Base-by-base conservation (phyloP, 2,329 filamentous ascomycete genomes). In the Diaporthe sp. region DNA sequence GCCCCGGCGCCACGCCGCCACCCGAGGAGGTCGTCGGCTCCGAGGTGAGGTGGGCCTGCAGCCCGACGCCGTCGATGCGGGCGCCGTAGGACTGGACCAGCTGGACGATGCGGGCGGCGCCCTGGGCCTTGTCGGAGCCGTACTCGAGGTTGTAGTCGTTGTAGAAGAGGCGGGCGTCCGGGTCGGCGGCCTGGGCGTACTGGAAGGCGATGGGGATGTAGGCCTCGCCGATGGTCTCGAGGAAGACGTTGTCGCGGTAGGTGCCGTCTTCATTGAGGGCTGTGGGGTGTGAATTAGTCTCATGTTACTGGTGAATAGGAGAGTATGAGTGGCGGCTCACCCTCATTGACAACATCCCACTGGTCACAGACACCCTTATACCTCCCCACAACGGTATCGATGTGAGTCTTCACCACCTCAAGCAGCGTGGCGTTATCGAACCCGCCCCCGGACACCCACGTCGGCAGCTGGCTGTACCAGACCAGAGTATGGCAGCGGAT, bases 341-440 rank as follows among this genome's bases (percentile, higher is more conserved):
- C 85, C 81, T 90, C 88, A 76, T 90, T 90, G 15, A 90, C 85
- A 0, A 90, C 88, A 72, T 90, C 88, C 88, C 88, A 91, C 51
- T 85, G 84, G 75, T 86, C 86, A 79, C 88, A 88, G 61, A 85
- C 82, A 58, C 86, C 85, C 76, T 84, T 84, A 80, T 86, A 89
- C 77, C 88, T 82, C 12, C 79, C 81, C 1, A 85, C 84, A 37
- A 86, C 86, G 70, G 86, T 83, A 44, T 85, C 86, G 75, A 91
- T 86, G 77, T 90, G 89, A 76, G 86, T 87, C 80, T 89, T 84
- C 78, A 92, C 83, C 7, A 88, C 87, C 3, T 83, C 82, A 31
- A 86, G 85, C 10, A 92, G 83, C 17, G 90, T 89, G 3, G 81
- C 83, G 76, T 89, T 90, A 39, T 87, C 89, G 85, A 87, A 91